Base-by-base conservation (phyloP, 768 basidiomycete genomes). In the Tylopilus sp. region DNA sequence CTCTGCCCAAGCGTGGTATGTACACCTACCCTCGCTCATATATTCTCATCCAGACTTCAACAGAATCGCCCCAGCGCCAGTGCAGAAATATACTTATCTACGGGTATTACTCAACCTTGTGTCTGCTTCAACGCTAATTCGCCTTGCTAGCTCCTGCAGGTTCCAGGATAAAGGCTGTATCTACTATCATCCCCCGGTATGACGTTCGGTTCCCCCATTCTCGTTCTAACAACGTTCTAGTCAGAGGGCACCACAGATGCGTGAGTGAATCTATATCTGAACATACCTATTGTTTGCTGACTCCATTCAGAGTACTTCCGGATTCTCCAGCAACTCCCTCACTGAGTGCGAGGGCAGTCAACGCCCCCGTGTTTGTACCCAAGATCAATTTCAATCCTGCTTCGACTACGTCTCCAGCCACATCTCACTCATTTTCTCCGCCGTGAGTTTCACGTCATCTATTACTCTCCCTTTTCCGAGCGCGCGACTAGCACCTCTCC, bases 61-160 rank as follows among this genome's bases (percentile, higher is more conserved):
- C 64, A 89, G 87, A 89, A 72, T 76, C 82, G 42, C 77, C 80
- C 14, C 84, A 86, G 68, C 82, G 87, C 48, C 87, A 93, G 63
- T 97, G 93, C 72, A 84, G 89, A 65, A 96, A 97, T 75, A 84
- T 94, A 47, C 75, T 89, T 68, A 94, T 96, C 57, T 89, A 94
- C 66, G 93, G 94, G 92, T 94, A 72, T 58, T 69, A 4, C 58
- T 33, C 6, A 11, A 16, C 44, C 11, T 30, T 37, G n/a, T 17
- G 1, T 31, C 6, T 21, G 8, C 29, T 26, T 37, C 14, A 14
- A 19, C 28, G 26, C 31, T 60, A 16, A 57, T 45, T n/a, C 17
- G 0, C 45, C 19, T 19, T 25, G 34, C 9, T 52, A 93, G 92
- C 37, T 85, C 78, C 52, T 95, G 92, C 75, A 87, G 88, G 74